A percentile compares a stretch with the other conserved stretches of the same genome.
These are phyloP conservation scores for Alternaria viburni DNA, from an alignment of 2,329 filamentous ascomycete genomes.

Conservation along the genomic window DNA sequence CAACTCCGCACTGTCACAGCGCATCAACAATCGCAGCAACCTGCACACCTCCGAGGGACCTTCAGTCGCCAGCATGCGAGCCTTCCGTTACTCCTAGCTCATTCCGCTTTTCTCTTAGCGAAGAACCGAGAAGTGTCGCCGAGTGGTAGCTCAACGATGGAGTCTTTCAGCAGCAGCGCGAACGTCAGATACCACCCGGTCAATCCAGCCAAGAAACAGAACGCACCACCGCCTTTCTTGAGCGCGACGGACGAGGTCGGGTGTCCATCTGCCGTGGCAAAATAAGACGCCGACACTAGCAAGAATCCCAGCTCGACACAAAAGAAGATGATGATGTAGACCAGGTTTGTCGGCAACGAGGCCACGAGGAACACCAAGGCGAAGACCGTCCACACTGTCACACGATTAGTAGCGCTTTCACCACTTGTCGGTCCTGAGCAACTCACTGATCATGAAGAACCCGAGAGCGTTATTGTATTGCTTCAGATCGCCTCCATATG, in stretches of 20 bases:
- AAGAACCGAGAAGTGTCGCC: constrained; percentile 38
- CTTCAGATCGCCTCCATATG: constrained; percentile 52
- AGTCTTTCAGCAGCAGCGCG: constrained; percentile 31
- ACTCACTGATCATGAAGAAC: constrained; percentile 56
- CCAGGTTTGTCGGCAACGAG: constrained; percentile 55
- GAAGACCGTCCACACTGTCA: constrained; percentile 55
- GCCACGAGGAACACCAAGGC: constrained; percentile 56
- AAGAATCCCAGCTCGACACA: constrained; percentile 56
- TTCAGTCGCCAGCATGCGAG: background rate
- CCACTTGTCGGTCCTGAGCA: background rate
- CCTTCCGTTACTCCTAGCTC: background rate
- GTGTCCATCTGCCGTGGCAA: constrained; percentile 54
- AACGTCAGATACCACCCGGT: constrained; percentile 43
- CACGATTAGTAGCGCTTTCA: background rate
- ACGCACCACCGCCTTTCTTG: constrained; percentile 55
- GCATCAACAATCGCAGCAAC: background rate
- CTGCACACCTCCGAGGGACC: background rate
- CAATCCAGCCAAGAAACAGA: constrained; percentile 56
- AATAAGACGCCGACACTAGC: constrained; percentile 54
- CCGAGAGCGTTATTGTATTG: constrained; percentile 59
- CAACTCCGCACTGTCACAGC: background rate
- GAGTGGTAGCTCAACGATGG: constrained; percentile 31
- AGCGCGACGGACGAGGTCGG: constrained; percentile 41
- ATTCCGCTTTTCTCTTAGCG: constrained; percentile 26
- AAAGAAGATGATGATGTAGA: constrained; percentile 58